These are phyloP conservation scores for Rickenella mellea DNA, from an alignment of 768 basidiomycete genomes.

Conservation along the genomic window DNA sequence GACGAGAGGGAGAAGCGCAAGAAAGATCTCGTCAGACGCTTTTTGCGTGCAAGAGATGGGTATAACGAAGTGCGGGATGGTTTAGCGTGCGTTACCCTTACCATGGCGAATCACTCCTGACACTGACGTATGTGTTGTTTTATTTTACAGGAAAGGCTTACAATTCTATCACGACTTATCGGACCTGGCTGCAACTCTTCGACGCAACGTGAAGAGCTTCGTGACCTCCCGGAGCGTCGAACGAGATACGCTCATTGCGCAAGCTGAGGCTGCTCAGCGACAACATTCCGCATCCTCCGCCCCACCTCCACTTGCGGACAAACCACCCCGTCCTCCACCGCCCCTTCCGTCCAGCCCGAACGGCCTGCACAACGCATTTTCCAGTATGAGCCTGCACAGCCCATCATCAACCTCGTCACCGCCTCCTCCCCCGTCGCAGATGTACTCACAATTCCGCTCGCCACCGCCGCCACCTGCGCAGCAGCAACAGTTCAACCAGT, in stretches of 20 bases:
- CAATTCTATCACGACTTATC: constrained; percentile 82
- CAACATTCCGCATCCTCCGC: constrained; percentile 33
- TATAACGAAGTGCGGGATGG: constrained; percentile 87
- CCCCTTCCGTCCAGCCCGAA: constrained; percentile 25
- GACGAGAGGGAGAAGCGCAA: constrained; percentile 75
- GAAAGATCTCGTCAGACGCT: constrained; percentile 62
- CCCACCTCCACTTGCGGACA: constrained; percentile 17
- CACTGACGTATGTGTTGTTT: not conserved
- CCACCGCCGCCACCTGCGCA: constrained; percentile 14
- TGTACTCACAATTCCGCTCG: constrained; percentile 10
- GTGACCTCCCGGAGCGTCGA: constrained; percentile 57
- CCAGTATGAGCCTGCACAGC: constrained; percentile 41
- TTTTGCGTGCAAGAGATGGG: constrained; percentile 68
- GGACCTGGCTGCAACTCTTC: constrained; percentile 49
- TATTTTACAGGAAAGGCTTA: constrained; percentile 60
- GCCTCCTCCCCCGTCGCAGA: constrained; percentile 13
- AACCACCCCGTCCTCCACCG: constrained; percentile 14
- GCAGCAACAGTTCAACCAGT: constrained; percentile 12
- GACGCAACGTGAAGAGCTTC: constrained; percentile 50
- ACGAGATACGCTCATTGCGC: constrained; percentile 54
- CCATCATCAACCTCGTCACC: constrained; percentile 17
- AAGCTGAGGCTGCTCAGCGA: constrained; percentile 66
- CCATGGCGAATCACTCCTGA: not conserved
- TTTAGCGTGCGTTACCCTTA: constrained; percentile 51
- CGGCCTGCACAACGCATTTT: constrained; percentile 40